Percentiles rank a stretch among this genome's conserved stretches.
These are phyloP conservation scores for Erysimum pusillum DNA, from an alignment of 441 rosid genomes.

Conservation along the genomic window DNA sequence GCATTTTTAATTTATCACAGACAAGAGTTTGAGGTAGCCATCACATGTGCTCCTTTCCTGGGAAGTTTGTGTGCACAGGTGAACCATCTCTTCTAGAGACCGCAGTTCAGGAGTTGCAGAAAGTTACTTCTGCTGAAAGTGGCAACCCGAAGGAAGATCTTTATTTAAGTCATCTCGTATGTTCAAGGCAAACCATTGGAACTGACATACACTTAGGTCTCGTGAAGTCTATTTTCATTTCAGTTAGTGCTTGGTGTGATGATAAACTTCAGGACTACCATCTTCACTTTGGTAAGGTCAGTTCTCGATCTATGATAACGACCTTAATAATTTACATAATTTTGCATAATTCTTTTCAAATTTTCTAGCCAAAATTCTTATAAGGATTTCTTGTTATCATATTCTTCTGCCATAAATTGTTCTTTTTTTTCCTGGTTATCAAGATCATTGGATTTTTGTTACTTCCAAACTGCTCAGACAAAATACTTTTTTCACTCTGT, in stretches of 20 bases:
- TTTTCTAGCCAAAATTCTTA: constrained; percentile 13
- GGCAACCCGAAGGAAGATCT: constrained; percentile 63
- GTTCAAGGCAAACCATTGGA: constrained; percentile 61
- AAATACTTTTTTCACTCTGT: constrained; percentile 6
- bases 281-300: constrained; percentile 83
- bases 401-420: constrained; percentile 17
- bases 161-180: constrained; percentile 66
- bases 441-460: constrained; percentile 9
- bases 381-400: constrained; percentile 18
- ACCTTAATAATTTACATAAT: not conserved
- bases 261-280: constrained; percentile 84
- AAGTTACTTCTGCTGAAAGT: constrained; percentile 56
- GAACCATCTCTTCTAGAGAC: constrained; percentile 73
- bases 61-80: constrained; percentile 84
- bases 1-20: constrained; percentile 15
- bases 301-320: constrained; percentile 38
- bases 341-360: not conserved
- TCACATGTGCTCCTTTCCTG: constrained; percentile 36
- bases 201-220: constrained; percentile 56
- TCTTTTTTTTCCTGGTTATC: not conserved
- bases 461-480: not conserved
- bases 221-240: constrained; percentile 66
- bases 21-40: constrained; percentile 36
- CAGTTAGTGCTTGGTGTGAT: constrained; percentile 86
- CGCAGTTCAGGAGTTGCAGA: constrained; percentile 71